Conservation (phyloP, 805 yeast species). For the Yarrowia osloensis region DNA sequence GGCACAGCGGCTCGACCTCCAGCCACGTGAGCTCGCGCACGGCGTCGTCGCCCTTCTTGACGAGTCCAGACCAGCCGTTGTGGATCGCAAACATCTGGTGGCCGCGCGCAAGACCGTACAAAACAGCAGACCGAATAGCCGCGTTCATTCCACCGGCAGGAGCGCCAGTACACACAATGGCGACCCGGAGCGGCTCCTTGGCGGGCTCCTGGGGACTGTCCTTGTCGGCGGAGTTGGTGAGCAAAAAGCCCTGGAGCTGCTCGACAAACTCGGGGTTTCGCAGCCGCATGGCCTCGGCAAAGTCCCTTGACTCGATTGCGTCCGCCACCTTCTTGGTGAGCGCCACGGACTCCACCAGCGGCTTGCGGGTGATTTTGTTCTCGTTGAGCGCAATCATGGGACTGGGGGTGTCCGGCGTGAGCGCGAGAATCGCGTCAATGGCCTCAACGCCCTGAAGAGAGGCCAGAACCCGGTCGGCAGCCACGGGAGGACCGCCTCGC, state of each 20-base stretch:
- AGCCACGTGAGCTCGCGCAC: constrained; percentile 75
- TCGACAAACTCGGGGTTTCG: constrained; percentile 89
- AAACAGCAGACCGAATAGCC: constrained; percentile 86
- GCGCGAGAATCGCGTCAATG: constrained; percentile 83
- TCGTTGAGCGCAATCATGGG: constrained; percentile 91
- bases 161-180: constrained; percentile 91
- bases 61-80: constrained; percentile 90
- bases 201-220: constrained; percentile 61
- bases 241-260: constrained; percentile 68
- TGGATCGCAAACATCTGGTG: constrained; percentile 88
- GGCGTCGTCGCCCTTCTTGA: constrained; percentile 71
- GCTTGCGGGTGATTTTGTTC: constrained; percentile 80
- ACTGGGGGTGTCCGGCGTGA: constrained; percentile 88
- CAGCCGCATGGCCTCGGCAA: constrained; percentile 80
- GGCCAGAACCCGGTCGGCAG: constrained; percentile 86
- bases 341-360: constrained; percentile 86
- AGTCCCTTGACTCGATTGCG: constrained; percentile 77
- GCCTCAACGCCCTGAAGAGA: constrained; percentile 98
- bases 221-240: constrained; percentile 63
- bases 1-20: constrained; percentile 85
- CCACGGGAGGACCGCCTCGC: constrained; percentile 98
- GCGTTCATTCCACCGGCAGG: constrained; percentile 97
- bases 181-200: constrained; percentile 59
- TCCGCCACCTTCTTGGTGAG: constrained; percentile 87
- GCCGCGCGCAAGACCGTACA: constrained; percentile 85